A percentile compares a stretch with the other conserved stretches of the same genome.
phyloP scores from a whole-genome alignment of 2,329 filamentous ascomycete species.

The Trichothecium roseum region DNA sequence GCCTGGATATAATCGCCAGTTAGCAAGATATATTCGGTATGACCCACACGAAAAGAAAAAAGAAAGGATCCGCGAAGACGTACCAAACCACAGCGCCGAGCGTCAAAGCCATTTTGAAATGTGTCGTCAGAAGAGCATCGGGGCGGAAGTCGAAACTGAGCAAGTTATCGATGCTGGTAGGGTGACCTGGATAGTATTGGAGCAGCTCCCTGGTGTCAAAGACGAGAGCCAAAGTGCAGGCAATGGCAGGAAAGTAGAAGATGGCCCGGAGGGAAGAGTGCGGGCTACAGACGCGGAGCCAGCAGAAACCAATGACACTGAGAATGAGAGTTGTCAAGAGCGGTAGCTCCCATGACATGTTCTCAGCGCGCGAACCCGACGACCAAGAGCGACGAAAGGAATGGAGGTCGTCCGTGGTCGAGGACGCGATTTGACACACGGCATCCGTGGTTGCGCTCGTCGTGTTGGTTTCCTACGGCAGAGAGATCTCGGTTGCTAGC shows the following conservation, averaged over 20 bases:
- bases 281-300: constrained; percentile 18
- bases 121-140: constrained; percentile 34
- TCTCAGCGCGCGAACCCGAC: constrained; percentile 19
- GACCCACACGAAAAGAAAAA: not conserved
- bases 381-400: no score
- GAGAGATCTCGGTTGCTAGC: no score
- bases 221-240: constrained; percentile 15
- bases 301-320: constrained; percentile 26
- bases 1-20: constrained; percentile 37
- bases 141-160: constrained; percentile 24
- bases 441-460: no score
- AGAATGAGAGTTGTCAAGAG: constrained; percentile 28
- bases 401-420: no score
- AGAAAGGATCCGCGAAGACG: constrained; percentile 13
- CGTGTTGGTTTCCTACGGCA: no score
- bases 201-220: no score
- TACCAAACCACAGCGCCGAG: constrained; percentile 44
- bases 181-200: no score
- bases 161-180: no score
- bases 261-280: constrained; percentile 19
- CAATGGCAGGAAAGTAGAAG: constrained; percentile 13
- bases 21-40: not conserved
- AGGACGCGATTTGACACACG: no score
- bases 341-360: constrained; percentile 32
- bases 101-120: constrained; percentile 45